A percentile compares a stretch with the other conserved stretches of the same genome.
Conservation (phyloP, 2,329 filamentous ascomycete species). For the Alternaria hordeiaustralica region DNA sequence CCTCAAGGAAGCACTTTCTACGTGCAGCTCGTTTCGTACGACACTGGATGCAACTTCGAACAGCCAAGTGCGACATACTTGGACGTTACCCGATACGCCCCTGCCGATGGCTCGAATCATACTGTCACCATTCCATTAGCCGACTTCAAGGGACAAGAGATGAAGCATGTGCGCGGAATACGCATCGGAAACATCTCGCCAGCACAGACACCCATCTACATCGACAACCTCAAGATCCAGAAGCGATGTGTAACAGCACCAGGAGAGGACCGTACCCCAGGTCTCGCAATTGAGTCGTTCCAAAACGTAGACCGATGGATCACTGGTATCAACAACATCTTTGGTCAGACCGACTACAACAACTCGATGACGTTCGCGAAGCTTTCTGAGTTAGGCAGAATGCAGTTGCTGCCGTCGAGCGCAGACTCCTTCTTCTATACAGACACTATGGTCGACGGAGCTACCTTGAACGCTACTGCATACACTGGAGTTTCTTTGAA, state of each 20-base stretch:
- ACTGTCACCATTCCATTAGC: conserved; percentile 12
- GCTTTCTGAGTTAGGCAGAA: conserved; percentile 8
- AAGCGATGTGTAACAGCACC: conserved; percentile 13
- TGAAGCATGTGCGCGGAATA: conserved; percentile 9
- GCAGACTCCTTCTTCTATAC: conserved; percentile 8
- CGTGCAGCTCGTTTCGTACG: conserved; percentile 13
- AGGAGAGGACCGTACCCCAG: conserved; percentile 11
- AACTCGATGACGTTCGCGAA: conserved; percentile 14
- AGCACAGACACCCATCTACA: conserved; percentile 9
- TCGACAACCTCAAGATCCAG: conserved; percentile 13
- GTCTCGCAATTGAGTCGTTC: conserved; percentile 12
- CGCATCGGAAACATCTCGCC: conserved; percentile 15
- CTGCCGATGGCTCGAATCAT: conserved; percentile 9
- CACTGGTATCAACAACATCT: conserved; percentile 15
- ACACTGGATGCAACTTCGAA: conserved; percentile 1
- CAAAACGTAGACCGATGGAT: conserved; percentile 14
- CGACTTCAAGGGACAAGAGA: conserved; percentile 11
- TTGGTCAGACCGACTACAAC: conserved; percentile 11
- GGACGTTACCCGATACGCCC: conserved; percentile 10
- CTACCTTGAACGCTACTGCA: conserved; percentile 6
- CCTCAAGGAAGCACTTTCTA: conserved; percentile 8
- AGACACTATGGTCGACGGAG: conserved; percentile 4
- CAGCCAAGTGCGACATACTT: conserved; percentile 7
- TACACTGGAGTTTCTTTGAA: conserved; percentile 11
- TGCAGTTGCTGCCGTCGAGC: conserved; percentile 9